A percentile compares a stretch with the other conserved stretches of the same genome.
phyloP scores from a whole-genome alignment of 257 asterid genomes.

The Solanum bulbocastanum region DNA sequence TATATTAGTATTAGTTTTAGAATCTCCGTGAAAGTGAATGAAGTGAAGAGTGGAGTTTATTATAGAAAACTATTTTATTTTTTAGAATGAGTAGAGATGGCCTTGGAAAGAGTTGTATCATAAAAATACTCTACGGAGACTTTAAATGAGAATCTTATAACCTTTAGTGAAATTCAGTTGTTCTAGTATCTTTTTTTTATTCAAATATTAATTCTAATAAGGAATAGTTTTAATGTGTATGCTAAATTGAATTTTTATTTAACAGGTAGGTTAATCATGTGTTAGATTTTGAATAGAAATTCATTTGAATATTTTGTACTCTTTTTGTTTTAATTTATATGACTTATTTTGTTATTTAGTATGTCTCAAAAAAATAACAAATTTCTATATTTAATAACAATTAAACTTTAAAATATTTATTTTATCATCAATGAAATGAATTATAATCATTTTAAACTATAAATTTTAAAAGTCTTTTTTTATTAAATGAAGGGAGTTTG shows the following conservation, averaged over 20 bases:
- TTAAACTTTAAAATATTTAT: too few species aligned
- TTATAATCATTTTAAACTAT: too few species aligned
- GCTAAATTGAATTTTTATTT: not conserved
- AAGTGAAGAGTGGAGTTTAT: constrained; percentile 22
- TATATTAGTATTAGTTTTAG: constrained; percentile 1
- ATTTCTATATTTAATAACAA: too few species aligned
- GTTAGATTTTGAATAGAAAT: not conserved
- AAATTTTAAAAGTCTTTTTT: too few species aligned
- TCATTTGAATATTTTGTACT: not conserved
- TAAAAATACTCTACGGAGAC: not conserved
- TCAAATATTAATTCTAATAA: not conserved
- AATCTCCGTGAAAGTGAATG: constrained; percentile 19
- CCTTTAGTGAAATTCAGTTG: not conserved
- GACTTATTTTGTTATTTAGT: too few species aligned
- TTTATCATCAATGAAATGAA: too few species aligned
- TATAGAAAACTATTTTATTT: not conserved
- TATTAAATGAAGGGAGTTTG: too few species aligned
- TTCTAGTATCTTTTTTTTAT: not conserved
- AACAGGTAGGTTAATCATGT: not conserved
- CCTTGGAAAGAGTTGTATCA: not conserved
- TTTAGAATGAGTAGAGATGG: not conserved
- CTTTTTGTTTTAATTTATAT: too few species aligned
- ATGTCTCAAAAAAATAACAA: too few species aligned
- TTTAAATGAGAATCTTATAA: not conserved
- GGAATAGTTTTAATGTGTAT: not conserved